phyloP scores from a whole-genome alignment of 805 yeast genomes.

The Lipomyces orientalis region DNA sequence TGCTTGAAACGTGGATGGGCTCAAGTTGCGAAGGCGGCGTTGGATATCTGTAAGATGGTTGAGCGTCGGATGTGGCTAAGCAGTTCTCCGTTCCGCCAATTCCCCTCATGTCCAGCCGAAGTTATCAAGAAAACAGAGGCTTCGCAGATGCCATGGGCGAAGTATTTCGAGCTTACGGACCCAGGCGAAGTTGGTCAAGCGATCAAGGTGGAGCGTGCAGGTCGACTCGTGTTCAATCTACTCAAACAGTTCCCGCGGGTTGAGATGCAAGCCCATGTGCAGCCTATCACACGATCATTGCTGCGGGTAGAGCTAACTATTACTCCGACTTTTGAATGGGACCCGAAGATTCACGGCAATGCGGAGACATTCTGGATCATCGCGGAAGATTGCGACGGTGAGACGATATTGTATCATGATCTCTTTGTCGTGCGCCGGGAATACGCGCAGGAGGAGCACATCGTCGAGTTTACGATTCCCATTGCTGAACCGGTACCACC shows the following conservation, averaged over 20 bases:
- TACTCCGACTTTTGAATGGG: slow-evolving; percentile 81
- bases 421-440: slow-evolving; percentile 57
- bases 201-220: slow-evolving; percentile 70
- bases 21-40: slow-evolving; percentile 57
- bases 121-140: slow-evolving; percentile 76
- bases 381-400: slow-evolving; percentile 87
- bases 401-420: slow-evolving; percentile 66
- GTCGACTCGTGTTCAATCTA: slow-evolving; percentile 58
- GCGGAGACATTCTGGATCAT: slow-evolving; percentile 70
- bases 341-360: slow-evolving; percentile 62
- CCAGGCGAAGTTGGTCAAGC: slow-evolving; percentile 85
- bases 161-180: slow-evolving; percentile 67
- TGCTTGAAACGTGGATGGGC: slow-evolving; percentile 76
- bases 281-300: slow-evolving; percentile 77
- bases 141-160: slow-evolving; percentile 81
- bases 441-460: slow-evolving; percentile 59
- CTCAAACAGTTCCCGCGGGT: slow-evolving; percentile 77
- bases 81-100: slow-evolving; percentile 85
- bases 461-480: slow-evolving; percentile 69
- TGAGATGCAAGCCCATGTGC: slow-evolving; percentile 62
- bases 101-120: slow-evolving; percentile 69
- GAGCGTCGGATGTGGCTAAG: slow-evolving; percentile 84
- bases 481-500: slow-evolving; percentile 65
- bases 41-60: slow-evolving; percentile 78
- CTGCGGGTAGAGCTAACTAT: slow-evolving; percentile 70